Evolutionary conservation across 2,329 filamentous ascomycete genomes (phyloP).

Genomic region (Pyrenophora graminea): DNA sequence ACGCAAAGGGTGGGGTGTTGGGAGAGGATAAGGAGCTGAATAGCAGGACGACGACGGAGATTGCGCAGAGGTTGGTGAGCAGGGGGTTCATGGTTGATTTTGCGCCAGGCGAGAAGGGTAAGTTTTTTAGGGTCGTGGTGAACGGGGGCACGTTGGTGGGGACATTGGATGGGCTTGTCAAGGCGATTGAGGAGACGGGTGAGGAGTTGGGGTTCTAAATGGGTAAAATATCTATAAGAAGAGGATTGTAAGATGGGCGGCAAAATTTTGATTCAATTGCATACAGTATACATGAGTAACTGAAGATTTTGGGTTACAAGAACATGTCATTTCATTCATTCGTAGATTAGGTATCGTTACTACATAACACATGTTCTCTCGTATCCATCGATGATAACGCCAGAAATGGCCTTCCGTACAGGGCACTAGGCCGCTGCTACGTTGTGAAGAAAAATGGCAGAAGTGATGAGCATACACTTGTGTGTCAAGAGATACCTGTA

Average conservation of each 20-base stretch:
- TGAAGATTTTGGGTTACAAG: too few species aligned
- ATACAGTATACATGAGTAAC: too few species aligned
- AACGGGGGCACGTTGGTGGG: constrained; percentile 64
- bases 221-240: too few species aligned
- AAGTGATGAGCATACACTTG: constrained; percentile 18
- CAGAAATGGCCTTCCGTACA: too few species aligned
- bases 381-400: too few species aligned
- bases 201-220: constrained; percentile 35
- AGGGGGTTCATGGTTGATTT: constrained; percentile 73
- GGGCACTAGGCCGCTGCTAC: too few species aligned
- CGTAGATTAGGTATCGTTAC: background rate
- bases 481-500: constrained; percentile 3
- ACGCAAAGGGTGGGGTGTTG: constrained; percentile 63
- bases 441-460: background rate
- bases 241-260: too few species aligned
- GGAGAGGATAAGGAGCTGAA: constrained; percentile 54
- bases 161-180: constrained; percentile 43
- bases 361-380: too few species aligned
- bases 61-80: constrained; percentile 59
- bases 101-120: constrained; percentile 64
- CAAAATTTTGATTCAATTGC: too few species aligned
- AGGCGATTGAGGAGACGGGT: constrained; percentile 58
- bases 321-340: background rate
- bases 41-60: constrained; percentile 58
- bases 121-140: constrained; percentile 71